Percentiles rank a stretch among this genome's conserved stretches.
Conservation (phyloP, 140 eudicot genomes). For the Anethum foeniculum region DNA sequence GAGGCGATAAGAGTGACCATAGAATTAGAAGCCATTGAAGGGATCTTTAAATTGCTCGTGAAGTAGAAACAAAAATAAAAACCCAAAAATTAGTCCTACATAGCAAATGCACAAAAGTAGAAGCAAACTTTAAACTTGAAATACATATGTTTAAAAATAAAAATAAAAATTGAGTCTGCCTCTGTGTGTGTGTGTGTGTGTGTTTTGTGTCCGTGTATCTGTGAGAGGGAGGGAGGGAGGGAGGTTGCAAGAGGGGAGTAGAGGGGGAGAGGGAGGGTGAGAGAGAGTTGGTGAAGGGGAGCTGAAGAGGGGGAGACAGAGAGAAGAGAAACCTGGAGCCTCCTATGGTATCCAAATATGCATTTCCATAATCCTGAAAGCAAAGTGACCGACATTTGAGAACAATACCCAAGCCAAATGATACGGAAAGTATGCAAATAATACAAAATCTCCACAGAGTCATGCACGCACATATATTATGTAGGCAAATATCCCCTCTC, state of each 20-base stretch:
- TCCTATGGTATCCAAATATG: not conserved
- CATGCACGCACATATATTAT: not conserved
- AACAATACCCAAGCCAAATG: not conserved
- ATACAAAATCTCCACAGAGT: not conserved
- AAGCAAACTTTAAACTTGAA: not conserved
- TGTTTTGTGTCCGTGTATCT: not conserved
- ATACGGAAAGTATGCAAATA: not conserved
- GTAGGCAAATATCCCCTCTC: not conserved
- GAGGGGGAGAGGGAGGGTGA: too few relatives aligned
- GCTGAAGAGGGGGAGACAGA: slow-evolving; percentile 1
- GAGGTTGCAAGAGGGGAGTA: too few relatives aligned
- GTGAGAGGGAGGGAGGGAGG: too few relatives aligned
- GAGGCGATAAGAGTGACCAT: not conserved
- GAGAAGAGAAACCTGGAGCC: slow-evolving; percentile 27
- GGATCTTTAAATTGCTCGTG: not conserved
- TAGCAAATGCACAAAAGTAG: not conserved
- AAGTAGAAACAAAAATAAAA: not conserved
- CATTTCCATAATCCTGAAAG: slow-evolving; percentile 40
- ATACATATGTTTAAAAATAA: too few relatives aligned
- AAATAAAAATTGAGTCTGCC: not conserved
- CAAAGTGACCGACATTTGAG: not conserved
- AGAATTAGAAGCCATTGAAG: not conserved
- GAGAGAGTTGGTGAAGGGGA: not conserved
- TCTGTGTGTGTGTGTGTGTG: not conserved
- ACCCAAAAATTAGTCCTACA: not conserved